Percentiles rank a stretch among this genome's conserved stretches.
phyloP scores from a whole-genome alignment of 176 grass and related monocot species.

The Aegilops speltoides region DNA sequence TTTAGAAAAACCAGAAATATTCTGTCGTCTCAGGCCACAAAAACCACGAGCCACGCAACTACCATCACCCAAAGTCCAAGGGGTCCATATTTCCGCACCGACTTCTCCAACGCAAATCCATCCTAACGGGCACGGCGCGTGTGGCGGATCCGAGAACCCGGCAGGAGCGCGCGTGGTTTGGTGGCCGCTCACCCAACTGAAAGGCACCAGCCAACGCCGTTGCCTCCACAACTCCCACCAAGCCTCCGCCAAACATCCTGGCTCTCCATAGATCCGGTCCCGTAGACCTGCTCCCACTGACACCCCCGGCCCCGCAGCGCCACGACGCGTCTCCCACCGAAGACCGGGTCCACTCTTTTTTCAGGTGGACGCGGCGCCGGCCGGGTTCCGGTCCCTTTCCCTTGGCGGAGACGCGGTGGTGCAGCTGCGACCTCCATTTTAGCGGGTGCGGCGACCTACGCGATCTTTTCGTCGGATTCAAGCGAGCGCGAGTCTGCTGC shows the following conservation, averaged over 20 bases:
- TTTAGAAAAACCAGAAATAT: too few relatives aligned
- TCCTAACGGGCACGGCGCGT: neutral
- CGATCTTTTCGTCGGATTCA: neutral
- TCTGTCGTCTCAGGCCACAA: too few relatives aligned
- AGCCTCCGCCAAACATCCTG: neutral
- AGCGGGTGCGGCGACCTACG: neutral
- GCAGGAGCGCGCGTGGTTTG: neutral
- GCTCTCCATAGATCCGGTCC: neutral
- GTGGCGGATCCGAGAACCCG: neutral
- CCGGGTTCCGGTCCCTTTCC: conserved; percentile 10
- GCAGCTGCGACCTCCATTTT: conserved; percentile 23
- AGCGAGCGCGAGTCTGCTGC: neutral
- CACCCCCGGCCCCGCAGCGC: neutral
- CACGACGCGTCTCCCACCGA: neutral
- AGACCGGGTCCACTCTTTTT: neutral
- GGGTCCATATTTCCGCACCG: too few relatives aligned
- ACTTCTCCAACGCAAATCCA: too few relatives aligned
- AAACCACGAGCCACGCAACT: too few relatives aligned
- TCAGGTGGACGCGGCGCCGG: neutral
- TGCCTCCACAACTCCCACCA: conserved; percentile 6
- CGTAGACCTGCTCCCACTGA: neutral
- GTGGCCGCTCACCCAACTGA: conserved; percentile 26
- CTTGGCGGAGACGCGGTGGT: conserved; percentile 29
- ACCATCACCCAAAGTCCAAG: too few relatives aligned
- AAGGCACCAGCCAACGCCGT: neutral